Evolutionary conservation across 257 asterid genomes (phyloP), one percentile per base, ranked within the genome.

Genomic region (Marsdenia floribunda): DNA sequence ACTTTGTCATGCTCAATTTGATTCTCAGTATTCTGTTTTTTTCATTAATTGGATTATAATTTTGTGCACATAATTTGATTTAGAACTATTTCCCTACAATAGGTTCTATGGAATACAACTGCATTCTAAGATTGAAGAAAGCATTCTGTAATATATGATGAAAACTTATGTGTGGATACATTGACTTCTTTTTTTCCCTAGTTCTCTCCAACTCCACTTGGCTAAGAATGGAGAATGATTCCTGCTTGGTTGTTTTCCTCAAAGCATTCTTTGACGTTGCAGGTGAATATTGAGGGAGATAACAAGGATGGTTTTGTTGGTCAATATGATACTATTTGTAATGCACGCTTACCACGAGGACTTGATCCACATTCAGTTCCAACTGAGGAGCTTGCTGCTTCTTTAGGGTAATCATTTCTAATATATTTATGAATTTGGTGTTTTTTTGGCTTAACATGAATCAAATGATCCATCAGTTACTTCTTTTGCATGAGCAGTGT

Each of bases 341-440:
- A 81, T 85, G 93, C 96, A 42, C 96, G 98, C 75, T 84, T 95
- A 86, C 99, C 99, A 42, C 90, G 88, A 87, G 98, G 98, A 72
- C 93, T 95, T 71, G 99, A 95, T 83, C 97, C 99, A 70, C 97
- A 95, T 85, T 95, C 99, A 65, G 96, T 90, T 86, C 93, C 97
- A 71, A 80, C 96, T 19, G 92, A 87, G 15, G 98, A 95, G 87
- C 98, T 95, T 79, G 90, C 91, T 46, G 97, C 97, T 42, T 89
- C 99, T 61, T 80, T 92, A 84, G 94, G 99, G 99, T 95, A 90
- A 71, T 71, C 38, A 73, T 81, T 75, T 66, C 57, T 80, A 24
- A 42, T 70, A 16, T 47, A 44, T 14, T 58, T 80, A 18, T 50
- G 42, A 16, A 14, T 52, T 12, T 75, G 58, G 70, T 49, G 35